phyloP scores from a whole-genome alignment of 371 early-diverging fungal genomes.

The Massospora cicadina region DNA sequence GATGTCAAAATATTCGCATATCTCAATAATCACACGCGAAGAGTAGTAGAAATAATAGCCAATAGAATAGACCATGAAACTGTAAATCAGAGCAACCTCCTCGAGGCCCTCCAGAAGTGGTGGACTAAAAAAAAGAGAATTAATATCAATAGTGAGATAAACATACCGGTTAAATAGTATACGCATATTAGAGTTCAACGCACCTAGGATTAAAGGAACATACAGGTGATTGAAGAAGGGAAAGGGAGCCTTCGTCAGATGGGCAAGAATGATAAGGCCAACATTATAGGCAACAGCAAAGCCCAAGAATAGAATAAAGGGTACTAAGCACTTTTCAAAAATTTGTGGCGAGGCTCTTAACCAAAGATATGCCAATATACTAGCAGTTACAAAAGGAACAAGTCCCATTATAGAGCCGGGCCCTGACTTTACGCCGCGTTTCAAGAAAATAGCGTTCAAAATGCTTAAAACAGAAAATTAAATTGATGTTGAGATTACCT shows the following conservation, averaged over 20 bases:
- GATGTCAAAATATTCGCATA: constrained; percentile 68
- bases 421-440: constrained; percentile 26
- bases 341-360: constrained; percentile 44
- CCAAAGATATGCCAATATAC: constrained; percentile 40
- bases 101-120: constrained; percentile 20
- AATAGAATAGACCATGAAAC: constrained; percentile 28
- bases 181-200: constrained; percentile 38
- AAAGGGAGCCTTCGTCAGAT: constrained; percentile 63
- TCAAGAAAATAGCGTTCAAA: constrained; percentile 30
- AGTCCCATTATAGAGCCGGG: constrained; percentile 37
- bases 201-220: constrained; percentile 44
- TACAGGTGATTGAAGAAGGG: constrained; percentile 44
- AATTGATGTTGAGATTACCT: constrained; percentile 29
- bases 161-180: constrained; percentile 27
- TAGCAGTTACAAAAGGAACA: constrained; percentile 39
- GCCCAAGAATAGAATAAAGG: constrained; percentile 47
- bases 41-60: constrained; percentile 51
- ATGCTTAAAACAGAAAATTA: constrained; percentile 18
- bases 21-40: constrained; percentile 48
- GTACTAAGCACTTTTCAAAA: constrained; percentile 36
- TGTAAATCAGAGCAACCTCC: constrained; percentile 33
- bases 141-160: neutral
- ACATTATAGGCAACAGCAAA: constrained; percentile 72
- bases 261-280: constrained; percentile 65
- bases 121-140: constrained; percentile 12